Base-by-base conservation (phyloP, 2,329 filamentous ascomycete species). In the Paecilomyces variotii region DNA sequence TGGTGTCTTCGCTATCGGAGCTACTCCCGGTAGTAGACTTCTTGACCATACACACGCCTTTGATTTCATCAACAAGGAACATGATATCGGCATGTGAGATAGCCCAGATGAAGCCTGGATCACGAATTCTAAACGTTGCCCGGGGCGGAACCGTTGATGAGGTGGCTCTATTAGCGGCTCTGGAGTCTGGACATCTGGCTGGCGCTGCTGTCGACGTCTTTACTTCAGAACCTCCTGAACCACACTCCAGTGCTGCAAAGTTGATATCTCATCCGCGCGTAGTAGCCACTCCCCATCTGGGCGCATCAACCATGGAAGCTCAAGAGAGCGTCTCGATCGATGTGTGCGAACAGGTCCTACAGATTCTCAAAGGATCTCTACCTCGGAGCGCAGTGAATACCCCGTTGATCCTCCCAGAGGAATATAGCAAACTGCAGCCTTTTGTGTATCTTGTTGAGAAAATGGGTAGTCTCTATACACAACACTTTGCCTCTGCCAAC, bases 321-420 rank as follows among this genome's bases (percentile, higher is more conserved):
- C 89, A 94, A 71, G 89, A 93, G 68, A 92, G 91, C 61, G 89
- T 92, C 2, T 89, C 87, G 1, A 83, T 92, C 62, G 90, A 93
- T 65, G 90, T 93, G 7, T 93, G 89, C 72, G 86, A 87, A 34
- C 89, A 94, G 73, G 88, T 92, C 11, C 80, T 89, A 0, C 82
- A 87, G 59, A 90, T 93, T 50, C 78, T 94, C 2, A 79, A 80
- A 0, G 89, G 89, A 2, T 87, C 87, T 0, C 79, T 92, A 1
- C 89, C 90, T 0, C 88, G 88, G 1, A 85, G 82, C 24, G 89
- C 89, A 4, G 89, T 93, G 68, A 93, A 94, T 63, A 89, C 89
- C 0, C 89, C 90, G 3, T 82, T 93, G 57, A 93, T 93, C 61
- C 78, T 92, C 14, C 88, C 89, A 0, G 89, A 91, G 62, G 89